phyloP scores from a whole-genome alignment of 208 protist species.

The Trypanosoma boissoni region DNA sequence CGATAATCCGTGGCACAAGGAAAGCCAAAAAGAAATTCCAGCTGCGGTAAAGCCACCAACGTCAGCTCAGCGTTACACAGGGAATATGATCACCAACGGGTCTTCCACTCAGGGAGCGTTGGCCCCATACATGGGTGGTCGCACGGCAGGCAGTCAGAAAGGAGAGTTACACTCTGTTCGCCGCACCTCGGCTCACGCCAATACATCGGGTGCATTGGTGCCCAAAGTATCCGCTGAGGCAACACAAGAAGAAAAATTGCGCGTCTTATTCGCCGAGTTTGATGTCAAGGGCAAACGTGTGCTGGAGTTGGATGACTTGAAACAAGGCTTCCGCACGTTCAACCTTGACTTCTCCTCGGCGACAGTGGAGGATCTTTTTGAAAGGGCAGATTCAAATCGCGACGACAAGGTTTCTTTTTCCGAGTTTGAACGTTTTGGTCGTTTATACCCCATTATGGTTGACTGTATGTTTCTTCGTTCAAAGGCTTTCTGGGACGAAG shows the following conservation, averaged over 20 bases:
- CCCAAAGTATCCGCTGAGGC: conserved; percentile 48
- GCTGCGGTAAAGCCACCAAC: conserved; percentile 68
- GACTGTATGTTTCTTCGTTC: conserved; percentile 90
- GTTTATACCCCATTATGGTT: conserved; percentile 88
- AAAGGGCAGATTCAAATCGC: conserved; percentile 78
- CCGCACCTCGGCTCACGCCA: conserved; percentile 27
- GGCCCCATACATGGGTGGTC: conserved; percentile 59
- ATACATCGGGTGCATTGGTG: conserved; percentile 51
- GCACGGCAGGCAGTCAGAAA: conserved; percentile 30
- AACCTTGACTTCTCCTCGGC: conserved; percentile 81
- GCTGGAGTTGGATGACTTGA: conserved; percentile 82
- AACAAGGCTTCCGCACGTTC: conserved; percentile 76
- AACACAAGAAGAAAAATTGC: conserved; percentile 85
- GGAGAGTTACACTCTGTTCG: conserved; percentile 34
- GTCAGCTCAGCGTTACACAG: conserved; percentile 6
- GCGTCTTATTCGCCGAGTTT: conserved; percentile 86
- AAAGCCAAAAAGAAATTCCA: conserved; percentile 87
- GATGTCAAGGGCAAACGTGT: conserved; percentile 75
- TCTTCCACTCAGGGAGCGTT: conserved; percentile 23
- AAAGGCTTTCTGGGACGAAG: conserved; percentile 91
- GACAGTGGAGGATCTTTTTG: conserved; percentile 90
- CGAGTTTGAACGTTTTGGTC: conserved; percentile 89
- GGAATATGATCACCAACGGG: background rate
- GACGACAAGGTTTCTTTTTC: conserved; percentile 82
- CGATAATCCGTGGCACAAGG: conserved; percentile 91